Conservation (phyloP, 768 basidiomycete genomes). For the Boletus coccyginus region DNA sequence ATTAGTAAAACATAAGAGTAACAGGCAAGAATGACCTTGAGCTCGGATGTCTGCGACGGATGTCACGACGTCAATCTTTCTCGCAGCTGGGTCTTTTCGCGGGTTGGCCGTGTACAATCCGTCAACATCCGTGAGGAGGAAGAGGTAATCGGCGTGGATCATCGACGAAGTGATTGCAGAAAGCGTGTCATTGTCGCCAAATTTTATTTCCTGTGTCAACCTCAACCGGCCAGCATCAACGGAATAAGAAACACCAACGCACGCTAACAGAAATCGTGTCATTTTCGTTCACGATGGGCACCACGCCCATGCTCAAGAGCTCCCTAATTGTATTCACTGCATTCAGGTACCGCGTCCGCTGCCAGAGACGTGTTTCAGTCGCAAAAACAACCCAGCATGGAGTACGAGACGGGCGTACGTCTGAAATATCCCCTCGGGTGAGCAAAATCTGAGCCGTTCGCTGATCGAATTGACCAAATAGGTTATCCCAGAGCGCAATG, state of each 20-base stretch:
- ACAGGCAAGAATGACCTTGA: conserved; percentile 53
- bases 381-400: not conserved
- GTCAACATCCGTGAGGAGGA: conserved; percentile 95
- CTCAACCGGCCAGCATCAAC: conserved; percentile 1
- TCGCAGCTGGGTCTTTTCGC: conserved; percentile 80
- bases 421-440: conserved; percentile 95
- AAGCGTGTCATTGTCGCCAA: conserved; percentile 97
- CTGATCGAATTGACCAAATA: conserved; percentile 91
- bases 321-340: conserved; percentile 95
- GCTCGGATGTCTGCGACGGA: conserved; percentile 80
- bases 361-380: conserved; percentile 9
- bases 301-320: conserved; percentile 87
- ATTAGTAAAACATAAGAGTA: not conserved
- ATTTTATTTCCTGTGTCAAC: conserved; percentile 90
- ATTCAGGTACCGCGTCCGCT: conserved; percentile 95
- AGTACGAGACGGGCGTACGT: conserved; percentile 51
- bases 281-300: conserved; percentile 99
- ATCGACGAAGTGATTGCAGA: conserved; percentile 97
- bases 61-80: conserved; percentile 75
- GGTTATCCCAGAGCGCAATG: conserved; percentile 95
- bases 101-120: conserved; percentile 96
- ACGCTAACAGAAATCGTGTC: conserved; percentile 98
- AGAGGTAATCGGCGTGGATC: conserved; percentile 97
- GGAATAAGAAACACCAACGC: conserved; percentile 31
- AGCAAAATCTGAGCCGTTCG: conserved; percentile 94